These are phyloP conservation scores for Tulasnella sp. DNA, from an alignment of 768 basidiomycete species.

Conservation along the genomic window DNA sequence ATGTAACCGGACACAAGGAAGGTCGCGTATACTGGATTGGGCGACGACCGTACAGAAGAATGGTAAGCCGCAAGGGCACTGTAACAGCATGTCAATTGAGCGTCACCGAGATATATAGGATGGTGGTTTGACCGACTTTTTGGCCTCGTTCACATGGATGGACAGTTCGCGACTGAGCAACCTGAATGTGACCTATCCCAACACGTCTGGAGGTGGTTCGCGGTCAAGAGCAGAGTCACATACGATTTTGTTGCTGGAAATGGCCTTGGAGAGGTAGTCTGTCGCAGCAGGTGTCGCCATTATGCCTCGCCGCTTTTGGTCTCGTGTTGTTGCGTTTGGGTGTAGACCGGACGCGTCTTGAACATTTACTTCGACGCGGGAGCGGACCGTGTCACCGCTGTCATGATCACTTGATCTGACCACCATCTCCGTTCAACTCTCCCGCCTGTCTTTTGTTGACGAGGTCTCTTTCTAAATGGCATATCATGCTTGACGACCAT, in stretches of 20 bases:
- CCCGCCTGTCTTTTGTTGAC: too few relatives aligned
- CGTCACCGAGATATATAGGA: neutral
- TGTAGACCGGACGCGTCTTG: too few relatives aligned
- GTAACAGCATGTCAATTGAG: neutral
- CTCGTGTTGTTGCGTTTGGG: too few relatives aligned
- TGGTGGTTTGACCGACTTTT: slow-evolving; percentile 41
- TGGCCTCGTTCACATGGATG: slow-evolving; percentile 66
- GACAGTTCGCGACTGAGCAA: slow-evolving; percentile 57
- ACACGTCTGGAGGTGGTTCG: neutral
- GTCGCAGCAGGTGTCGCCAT: too few relatives aligned
- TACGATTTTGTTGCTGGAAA: slow-evolving; percentile 35
- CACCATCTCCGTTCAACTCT: too few relatives aligned
- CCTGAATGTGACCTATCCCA: slow-evolving; percentile 59
- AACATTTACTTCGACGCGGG: too few relatives aligned
- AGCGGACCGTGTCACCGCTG: too few relatives aligned
- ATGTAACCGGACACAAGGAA: slow-evolving; percentile 56
- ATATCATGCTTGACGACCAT: too few relatives aligned
- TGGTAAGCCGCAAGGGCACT: slow-evolving; percentile 57
- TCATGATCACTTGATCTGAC: too few relatives aligned
- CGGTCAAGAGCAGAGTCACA: slow-evolving; percentile 14
- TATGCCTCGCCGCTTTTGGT: too few relatives aligned
- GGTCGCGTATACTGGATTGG: slow-evolving; percentile 45
- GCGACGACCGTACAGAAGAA: slow-evolving; percentile 31
- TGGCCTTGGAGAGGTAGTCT: slow-evolving; percentile 36
- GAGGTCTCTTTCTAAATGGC: too few relatives aligned